Evolutionary conservation across 2,329 filamentous ascomycete species (phyloP).

Genomic region (Aureobasidium sp.): DNA sequence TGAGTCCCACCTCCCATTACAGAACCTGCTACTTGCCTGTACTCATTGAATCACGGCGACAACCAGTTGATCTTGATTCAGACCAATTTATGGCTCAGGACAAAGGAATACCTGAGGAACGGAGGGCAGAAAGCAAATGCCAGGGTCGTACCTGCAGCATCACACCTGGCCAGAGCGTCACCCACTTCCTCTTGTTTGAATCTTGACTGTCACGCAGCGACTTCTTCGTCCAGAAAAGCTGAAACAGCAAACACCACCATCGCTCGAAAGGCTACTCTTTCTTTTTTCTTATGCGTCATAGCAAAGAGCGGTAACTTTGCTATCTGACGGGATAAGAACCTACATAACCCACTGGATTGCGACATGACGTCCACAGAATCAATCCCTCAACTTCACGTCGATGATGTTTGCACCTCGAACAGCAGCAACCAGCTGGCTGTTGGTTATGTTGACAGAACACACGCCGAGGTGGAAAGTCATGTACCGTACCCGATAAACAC

Average conservation of each 20-base stretch:
- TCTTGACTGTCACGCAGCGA: background rate
- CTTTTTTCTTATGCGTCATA: background rate
- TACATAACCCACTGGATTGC: background rate
- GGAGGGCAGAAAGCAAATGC: background rate
- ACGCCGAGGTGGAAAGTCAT: slow-evolving; percentile 40
- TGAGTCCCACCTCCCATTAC: too few relatives aligned
- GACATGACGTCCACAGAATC: background rate
- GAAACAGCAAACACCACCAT: background rate
- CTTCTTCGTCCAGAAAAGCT: background rate
- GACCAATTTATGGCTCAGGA: background rate
- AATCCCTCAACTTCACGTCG: slow-evolving; percentile 17
- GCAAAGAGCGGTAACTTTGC: background rate
- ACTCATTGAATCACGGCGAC: too few relatives aligned
- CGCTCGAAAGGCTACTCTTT: background rate
- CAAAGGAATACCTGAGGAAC: too few relatives aligned
- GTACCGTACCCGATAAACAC: slow-evolving; percentile 37
- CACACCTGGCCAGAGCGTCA: background rate
- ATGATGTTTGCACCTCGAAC: slow-evolving; percentile 38
- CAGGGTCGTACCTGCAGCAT: background rate
- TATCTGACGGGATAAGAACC: background rate
- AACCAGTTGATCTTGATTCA: background rate
- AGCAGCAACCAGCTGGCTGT: slow-evolving; percentile 32
- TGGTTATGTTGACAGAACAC: slow-evolving; percentile 40
- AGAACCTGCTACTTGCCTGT: too few relatives aligned
- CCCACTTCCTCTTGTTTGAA: background rate